Evolutionary conservation across 495 filamentous ascomycete species (phyloP), one percentile per base, ranked within the genome.

Genomic region (Lasiosphaeriaceae sp.): DNA sequence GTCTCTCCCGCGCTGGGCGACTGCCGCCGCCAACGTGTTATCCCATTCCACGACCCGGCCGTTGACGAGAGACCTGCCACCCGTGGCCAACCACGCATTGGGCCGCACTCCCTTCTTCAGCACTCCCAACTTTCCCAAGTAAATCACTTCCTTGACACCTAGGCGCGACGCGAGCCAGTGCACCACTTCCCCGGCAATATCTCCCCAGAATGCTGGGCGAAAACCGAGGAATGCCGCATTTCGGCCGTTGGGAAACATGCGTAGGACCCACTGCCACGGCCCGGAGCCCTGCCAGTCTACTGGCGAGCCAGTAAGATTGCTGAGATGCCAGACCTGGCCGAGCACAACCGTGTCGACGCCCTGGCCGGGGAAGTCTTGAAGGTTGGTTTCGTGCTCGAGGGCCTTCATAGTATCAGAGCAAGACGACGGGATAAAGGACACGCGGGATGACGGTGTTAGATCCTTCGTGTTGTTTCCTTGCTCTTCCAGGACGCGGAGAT

Each of bases 321-420:
- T 11, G 11, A 56, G 54, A 17, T 50, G 54, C 29, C 47, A 50
- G 29, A 50, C 35, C 19, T 37, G 23, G 19, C 54, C 54, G 21
- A 56, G 54, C 0, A 56, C 39, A 14, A 56, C 54, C 16, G 54
- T 50, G 24, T 56, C 54, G 31, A 56, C 22, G 14, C 45, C 54
- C 11, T 49, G 23, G 11, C 53, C 53, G 12, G 54, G 54, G 37
- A 56, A 50, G 2, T 19, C 3, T 1, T 4, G 6, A 3, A 56
- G 45, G 47, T 56, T 56, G 44, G 54, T 56, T 6, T 5, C 21
- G 12, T 44, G 9, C n/a, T 6, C 7, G 5, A 56, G 47, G 9
- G 54, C 47, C 34, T 14, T 2, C 2, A 23, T 26, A 9, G 54
- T 56, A 46, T 56, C 54, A 3, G 54, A 49, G 47, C 54, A 56